Evolutionary conservation across 495 filamentous ascomycete species (phyloP), one percentile per base, ranked within the genome.

Genomic region (Astrocystis sublimbata): DNA sequence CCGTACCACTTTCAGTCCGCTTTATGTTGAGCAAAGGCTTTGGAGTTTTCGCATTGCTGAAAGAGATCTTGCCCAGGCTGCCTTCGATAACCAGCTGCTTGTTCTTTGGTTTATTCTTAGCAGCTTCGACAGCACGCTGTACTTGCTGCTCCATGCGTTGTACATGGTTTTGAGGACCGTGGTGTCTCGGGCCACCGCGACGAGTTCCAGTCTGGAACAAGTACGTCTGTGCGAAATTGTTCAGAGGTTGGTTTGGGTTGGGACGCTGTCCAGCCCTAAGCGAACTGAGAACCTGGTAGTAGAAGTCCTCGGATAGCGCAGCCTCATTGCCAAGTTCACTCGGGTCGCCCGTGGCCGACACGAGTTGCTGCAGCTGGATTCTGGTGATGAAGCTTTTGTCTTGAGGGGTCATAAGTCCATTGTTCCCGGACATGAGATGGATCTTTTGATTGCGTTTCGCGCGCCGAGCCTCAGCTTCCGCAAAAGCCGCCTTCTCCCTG

Each of bases 121-220:
- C 96, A 2, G 94, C 96, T 66, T 98, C 94, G 0, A 99, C 96
- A 5, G 94, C 94, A 35, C 94, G 88, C 70, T 96, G 92, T 23
- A 99, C 94, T 72, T 99, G 94, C 70, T 98, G 96, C 74, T 99
- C 92, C 94, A 99, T 99, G 26, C 94, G 86, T 69, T 97, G 94
- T 82, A 98, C 89, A 71, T 99, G 94, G 68, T 97, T 98, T 73
- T 99, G 93, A 3, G 84, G 86, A 4, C 91, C 93, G 53, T 93
- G 86, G 58, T 92, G 82, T 64, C 90, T 79, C 68, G 81, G 78
- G 38, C 87, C 85, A 40, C 90, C 89, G 64, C 89, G 81, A 21
- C 92, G 87, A 61, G 88, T 88, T 15, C 91, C 92, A 3, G 91
- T 96, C 73, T 96, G 91, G 72, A 96, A 93, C 2, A 99, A 80